A percentile compares a stretch with the other conserved stretches of the same genome.
Conservation (phyloP, 257 asterid species). For the Solanum corneliomulleri region DNA sequence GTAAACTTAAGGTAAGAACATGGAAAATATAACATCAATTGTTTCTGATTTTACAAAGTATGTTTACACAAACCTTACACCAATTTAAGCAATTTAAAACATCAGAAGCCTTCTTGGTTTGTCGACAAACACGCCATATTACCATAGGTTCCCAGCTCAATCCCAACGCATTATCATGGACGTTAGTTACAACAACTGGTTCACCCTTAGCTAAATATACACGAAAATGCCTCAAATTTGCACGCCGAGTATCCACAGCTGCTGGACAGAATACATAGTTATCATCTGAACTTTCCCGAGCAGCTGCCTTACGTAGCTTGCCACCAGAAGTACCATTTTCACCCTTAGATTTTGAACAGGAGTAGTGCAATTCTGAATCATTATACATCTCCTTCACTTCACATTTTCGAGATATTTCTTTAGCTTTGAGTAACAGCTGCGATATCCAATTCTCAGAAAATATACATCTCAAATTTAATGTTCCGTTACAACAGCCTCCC, state of each 20-base stretch:
- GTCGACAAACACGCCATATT: conserved; percentile 95
- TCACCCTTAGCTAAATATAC: conserved; percentile 77
- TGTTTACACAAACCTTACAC: conserved; percentile 18
- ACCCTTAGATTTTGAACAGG: conserved; percentile 19
- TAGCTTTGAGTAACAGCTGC: conserved; percentile 33
- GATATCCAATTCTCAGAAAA: conserved; percentile 25
- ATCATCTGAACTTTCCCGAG: conserved; percentile 42
- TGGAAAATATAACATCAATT: background rate
- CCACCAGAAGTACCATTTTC: conserved; percentile 9
- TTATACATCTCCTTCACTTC: conserved; percentile 1
- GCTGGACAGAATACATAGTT: conserved; percentile 57
- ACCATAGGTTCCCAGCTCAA: conserved; percentile 99
- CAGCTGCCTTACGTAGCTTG: conserved; percentile 44
- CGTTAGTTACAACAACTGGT: conserved; percentile 74
- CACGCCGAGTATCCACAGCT: conserved; percentile 38
- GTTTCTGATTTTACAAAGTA: background rate
- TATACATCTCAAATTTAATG: conserved; percentile 34
- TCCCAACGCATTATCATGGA: conserved; percentile 60
- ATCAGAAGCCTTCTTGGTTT: conserved; percentile 32
- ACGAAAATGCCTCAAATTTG: conserved; percentile 62
- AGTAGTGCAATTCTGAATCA: conserved; percentile 20
- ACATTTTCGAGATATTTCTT: conserved; percentile 14
- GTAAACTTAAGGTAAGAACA: background rate
- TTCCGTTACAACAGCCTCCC: conserved; percentile 59
- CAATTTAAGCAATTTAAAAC: conserved; percentile 80